Conservation (phyloP, 2,329 filamentous ascomycete genomes). For the Colletotrichum sp. region DNA sequence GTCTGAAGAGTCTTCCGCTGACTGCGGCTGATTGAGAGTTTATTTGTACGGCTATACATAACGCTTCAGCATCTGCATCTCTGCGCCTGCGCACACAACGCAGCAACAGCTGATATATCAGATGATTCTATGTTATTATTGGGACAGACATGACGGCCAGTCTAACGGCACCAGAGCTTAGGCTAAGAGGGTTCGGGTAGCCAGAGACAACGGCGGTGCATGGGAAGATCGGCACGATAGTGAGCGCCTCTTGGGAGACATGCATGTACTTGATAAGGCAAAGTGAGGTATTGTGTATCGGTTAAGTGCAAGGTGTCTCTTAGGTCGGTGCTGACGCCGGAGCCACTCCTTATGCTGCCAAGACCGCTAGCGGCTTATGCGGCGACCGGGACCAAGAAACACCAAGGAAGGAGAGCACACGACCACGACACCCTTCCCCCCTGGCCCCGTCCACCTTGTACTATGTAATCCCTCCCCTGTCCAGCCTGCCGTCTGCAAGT, state of each 20-base stretch:
- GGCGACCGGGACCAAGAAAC: background rate
- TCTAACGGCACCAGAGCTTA: background rate
- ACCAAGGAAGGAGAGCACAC: conserved; percentile 19
- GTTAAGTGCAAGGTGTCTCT: background rate
- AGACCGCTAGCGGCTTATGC: conserved; percentile 19
- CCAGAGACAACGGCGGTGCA: background rate
- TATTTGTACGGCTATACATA: background rate
- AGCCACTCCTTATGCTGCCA: background rate
- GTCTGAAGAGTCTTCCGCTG: background rate
- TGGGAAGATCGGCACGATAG: background rate
- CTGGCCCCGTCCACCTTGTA: background rate
- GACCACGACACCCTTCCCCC: background rate
- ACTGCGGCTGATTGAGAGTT: background rate
- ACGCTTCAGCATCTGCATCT: background rate
- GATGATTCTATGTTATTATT: background rate
- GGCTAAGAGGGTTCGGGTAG: background rate
- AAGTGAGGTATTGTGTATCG: background rate
- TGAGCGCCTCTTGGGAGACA: background rate
- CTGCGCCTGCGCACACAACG: background rate
- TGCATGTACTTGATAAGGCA: background rate
- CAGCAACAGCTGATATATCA: background rate
- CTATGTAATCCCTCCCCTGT: background rate
- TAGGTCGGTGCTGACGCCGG: background rate
- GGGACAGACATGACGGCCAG: background rate
- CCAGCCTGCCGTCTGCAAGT: background rate